phyloP scores from a whole-genome alignment of 805 yeast species.

The Kodamaea jinghongensis region DNA sequence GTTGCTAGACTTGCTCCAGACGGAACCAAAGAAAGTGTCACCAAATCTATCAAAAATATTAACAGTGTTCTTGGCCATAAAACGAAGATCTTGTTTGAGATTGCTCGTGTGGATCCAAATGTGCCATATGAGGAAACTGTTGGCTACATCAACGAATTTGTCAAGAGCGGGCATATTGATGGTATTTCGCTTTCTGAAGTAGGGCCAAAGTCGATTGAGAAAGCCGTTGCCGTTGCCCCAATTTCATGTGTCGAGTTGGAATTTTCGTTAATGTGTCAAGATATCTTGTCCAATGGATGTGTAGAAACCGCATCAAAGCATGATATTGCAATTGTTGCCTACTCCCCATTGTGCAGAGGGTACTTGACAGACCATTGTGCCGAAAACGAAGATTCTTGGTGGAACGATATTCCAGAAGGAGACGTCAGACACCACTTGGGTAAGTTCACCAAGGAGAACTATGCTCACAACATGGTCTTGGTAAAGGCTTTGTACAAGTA shows the following conservation, averaged over 20 bases:
- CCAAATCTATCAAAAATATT: slow-evolving; percentile 46
- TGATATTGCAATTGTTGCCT: slow-evolving; percentile 67
- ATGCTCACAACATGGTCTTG: slow-evolving; percentile 49
- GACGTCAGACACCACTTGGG: slow-evolving; percentile 54
- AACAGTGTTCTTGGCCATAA: slow-evolving; percentile 30
- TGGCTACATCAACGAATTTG: slow-evolving; percentile 51
- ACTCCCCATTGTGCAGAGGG: slow-evolving; percentile 84
- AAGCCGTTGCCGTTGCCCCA: slow-evolving; percentile 53
- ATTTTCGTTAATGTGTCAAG: slow-evolving; percentile 67
- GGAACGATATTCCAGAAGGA: slow-evolving; percentile 48
- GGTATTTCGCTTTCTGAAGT: slow-evolving; percentile 78
- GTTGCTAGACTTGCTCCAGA: slow-evolving; percentile 41
- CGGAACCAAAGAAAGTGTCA: slow-evolving; percentile 48
- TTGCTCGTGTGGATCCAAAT: slow-evolving; percentile 64
- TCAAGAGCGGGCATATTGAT: slow-evolving; percentile 62
- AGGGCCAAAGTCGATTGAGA: slow-evolving; percentile 54
- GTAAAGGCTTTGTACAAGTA: slow-evolving; percentile 48
- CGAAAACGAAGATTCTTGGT: slow-evolving; percentile 28
- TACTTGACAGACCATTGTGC: slow-evolving; percentile 63
- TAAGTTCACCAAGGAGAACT: slow-evolving; percentile 57
- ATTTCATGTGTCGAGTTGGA: slow-evolving; percentile 76
- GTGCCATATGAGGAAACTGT: slow-evolving; percentile 61
- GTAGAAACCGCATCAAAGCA: slow-evolving; percentile 55
- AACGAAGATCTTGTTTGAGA: slow-evolving; percentile 51
- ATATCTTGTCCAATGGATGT: slow-evolving; percentile 60